Percentiles rank a stretch among this genome's conserved stretches.
Conservation (phyloP, 2,329 filamentous ascomycete genomes). For the Botrytis elliptica region DNA sequence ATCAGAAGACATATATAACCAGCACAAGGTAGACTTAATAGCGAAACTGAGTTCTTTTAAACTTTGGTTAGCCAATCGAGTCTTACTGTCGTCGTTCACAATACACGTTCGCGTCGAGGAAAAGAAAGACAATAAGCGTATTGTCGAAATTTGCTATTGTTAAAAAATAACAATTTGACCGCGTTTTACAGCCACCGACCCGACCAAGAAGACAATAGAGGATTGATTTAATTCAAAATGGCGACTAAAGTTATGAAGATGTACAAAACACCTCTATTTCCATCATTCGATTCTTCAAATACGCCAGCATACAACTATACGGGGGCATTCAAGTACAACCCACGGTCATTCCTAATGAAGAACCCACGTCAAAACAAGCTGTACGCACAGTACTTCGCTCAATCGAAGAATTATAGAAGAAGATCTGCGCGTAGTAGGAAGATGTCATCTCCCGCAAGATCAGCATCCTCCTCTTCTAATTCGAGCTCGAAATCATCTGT, state of each 20-base stretch:
- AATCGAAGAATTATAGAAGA: not conserved
- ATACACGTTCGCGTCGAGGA: not conserved
- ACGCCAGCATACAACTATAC: not conserved
- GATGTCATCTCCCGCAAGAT: constrained; percentile 7
- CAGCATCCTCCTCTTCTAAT: constrained; percentile 5
- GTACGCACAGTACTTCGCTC: constrained; percentile 11
- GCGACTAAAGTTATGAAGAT: constrained; percentile 13
- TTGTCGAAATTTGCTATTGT: not conserved
- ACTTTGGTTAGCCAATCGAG: not conserved
- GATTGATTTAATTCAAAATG: not conserved
- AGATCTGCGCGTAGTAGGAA: not conserved
- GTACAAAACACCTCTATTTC: constrained; percentile 1
- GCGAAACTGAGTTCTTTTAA: not conserved
- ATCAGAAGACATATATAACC: not conserved
- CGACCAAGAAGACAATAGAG: not conserved
- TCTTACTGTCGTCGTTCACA: not conserved
- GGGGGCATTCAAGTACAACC: constrained; percentile 6
- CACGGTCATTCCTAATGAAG: constrained; percentile 3
- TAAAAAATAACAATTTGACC: not conserved
- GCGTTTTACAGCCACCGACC: not conserved
- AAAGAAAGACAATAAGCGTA: not conserved
- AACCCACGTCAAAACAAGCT: not conserved
- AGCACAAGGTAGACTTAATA: not conserved
- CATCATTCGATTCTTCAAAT: not conserved
- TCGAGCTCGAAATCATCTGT: constrained; percentile 9